Evolutionary conservation across 179 eudicot genomes (phyloP), one percentile per base, ranked within the genome.

Genomic region (Spergularia azorica): DNA sequence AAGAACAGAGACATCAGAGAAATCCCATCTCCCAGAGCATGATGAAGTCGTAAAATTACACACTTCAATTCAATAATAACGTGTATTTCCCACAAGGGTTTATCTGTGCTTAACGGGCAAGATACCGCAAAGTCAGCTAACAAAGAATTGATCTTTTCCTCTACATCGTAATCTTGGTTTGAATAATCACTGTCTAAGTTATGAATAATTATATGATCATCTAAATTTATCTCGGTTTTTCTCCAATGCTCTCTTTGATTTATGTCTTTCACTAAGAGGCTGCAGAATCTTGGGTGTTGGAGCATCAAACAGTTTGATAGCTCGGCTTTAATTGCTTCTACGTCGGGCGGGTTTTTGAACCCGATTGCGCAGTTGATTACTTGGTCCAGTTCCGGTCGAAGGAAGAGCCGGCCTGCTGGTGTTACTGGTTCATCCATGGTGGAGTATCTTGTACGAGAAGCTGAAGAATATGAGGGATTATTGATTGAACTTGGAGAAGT

Each of bases 221-320:
- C 87, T 5, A 84, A 12, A 65, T 67, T 77, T 16, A 88, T 39
- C 0, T 20, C 80, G 67, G 80, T 81, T 79, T 21, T 67, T 63
- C 57, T 68, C 78, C 75, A 79, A 71, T 1, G 69, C 18, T 87
- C 87, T 32, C 82, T 81, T 16, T 90, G 90, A 13, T 60, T 36
- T 6, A 50, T 57, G 75, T 86, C 84, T 0, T 54, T 21, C 48
- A 91, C 81, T 66, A 89, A 54, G 7, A 93, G 81, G 84, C 94
- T 89, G 71, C 82, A 78, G 83, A 90, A 93, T 39, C 96, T 82
- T 5, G 97, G 97, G 83, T 85, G 94, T 9, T 82, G 79, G 58
- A 86, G 3, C 79, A 90, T 55, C 18, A 73, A 38, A 9, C 91
- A 91, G 61, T 68, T 61, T 20, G 73, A 26, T 63, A 91, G 5